Conservation (phyloP, 805 yeast genomes). For the Candida xiaguanensis region DNA sequence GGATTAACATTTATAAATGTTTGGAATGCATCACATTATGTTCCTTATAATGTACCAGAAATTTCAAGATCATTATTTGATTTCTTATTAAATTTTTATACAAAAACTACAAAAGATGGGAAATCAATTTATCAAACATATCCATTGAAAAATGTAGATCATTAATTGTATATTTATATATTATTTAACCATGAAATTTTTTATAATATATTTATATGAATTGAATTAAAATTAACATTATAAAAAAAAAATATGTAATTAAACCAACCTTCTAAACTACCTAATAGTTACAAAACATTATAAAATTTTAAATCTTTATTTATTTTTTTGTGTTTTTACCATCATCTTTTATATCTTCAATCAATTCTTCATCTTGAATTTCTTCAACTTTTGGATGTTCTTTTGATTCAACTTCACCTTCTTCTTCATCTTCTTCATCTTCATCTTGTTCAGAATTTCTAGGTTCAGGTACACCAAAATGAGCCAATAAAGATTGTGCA, state of each 20-base stretch:
- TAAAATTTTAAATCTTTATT: background rate
- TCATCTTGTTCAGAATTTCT: slow-evolving; percentile 26
- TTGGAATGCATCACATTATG: slow-evolving; percentile 87
- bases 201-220: background rate
- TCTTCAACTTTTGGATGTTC: slow-evolving; percentile 14
- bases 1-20: slow-evolving; percentile 76
- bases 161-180: background rate
- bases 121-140: slow-evolving; percentile 23
- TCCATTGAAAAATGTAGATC: slow-evolving; percentile 17
- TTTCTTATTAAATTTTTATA: slow-evolving; percentile 31
- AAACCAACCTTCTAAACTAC: slow-evolving; percentile 5
- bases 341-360: slow-evolving; percentile 5
- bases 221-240: background rate
- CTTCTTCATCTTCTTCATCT: slow-evolving; percentile 29
- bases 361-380: slow-evolving; percentile 15
- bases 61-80: slow-evolving; percentile 73
- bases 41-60: slow-evolving; percentile 76
- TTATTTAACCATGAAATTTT: background rate
- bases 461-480: slow-evolving; percentile 37
- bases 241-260: background rate
- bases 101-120: slow-evolving; percentile 12
- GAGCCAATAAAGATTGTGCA: slow-evolving; percentile 60
- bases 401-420: slow-evolving; percentile 22
- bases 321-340: background rate
- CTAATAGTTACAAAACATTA: background rate